Evolutionary conservation across 2,329 filamentous ascomycete species (phyloP).

Genomic region (Trichophyton verrucosum): DNA sequence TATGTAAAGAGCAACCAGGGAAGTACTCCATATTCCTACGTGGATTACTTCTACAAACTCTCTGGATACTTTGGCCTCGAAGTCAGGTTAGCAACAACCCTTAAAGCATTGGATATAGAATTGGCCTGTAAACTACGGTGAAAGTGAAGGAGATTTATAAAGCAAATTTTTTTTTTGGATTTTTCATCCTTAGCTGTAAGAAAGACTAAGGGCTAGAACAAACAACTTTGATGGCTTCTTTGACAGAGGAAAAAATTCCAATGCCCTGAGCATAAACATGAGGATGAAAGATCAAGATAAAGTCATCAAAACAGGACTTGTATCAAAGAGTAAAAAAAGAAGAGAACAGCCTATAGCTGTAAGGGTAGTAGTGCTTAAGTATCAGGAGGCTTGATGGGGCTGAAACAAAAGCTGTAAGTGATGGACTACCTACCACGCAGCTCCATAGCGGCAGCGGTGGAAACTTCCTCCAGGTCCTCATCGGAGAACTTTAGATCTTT

Average conservation of each 20-base stretch:
- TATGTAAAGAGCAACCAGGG: no score
- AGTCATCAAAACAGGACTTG: neutral
- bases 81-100: neutral
- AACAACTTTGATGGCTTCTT: neutral
- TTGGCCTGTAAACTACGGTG: neutral
- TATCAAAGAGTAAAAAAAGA: neutral
- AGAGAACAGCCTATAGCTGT: neutral
- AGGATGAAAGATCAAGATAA: neutral
- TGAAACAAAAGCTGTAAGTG: neutral
- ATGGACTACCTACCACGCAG: neutral
- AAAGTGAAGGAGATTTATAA: neutral
- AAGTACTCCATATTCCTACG: neutral
- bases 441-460: constrained; percentile 4
- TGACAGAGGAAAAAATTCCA: neutral
- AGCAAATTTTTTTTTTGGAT: neutral
- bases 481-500: constrained; percentile 77
- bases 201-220: neutral
- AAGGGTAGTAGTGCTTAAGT: neutral
- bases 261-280: neutral
- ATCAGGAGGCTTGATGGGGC: neutral
- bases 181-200: neutral
- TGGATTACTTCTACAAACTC: neutral
- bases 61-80: neutral
- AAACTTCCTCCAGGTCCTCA: constrained; percentile 63
- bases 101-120: neutral